A percentile compares a stretch with the other conserved stretches of the same genome.
Conservation (phyloP, 75 land plant species). For the Ceratopteris richardii region DNA sequence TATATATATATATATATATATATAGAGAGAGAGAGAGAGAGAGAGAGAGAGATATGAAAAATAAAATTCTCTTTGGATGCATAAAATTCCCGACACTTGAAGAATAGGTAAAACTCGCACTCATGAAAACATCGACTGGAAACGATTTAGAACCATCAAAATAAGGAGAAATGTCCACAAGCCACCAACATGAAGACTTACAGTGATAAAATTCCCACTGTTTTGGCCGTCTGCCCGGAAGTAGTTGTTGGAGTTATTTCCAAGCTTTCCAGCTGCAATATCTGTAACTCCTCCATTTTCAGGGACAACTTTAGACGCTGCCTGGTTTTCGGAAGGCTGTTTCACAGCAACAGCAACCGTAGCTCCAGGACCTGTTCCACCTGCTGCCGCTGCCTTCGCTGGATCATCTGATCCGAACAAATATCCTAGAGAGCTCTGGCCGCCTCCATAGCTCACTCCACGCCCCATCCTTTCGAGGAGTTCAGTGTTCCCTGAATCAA, state of each 20-base stretch:
- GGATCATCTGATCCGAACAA: constrained; percentile 42
- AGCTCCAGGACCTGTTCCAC: constrained; percentile 1
- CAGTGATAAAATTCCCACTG: constrained; percentile 82
- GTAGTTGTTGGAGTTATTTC: constrained; percentile 60
- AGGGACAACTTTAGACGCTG: constrained; percentile 3
- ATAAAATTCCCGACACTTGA: too few species aligned
- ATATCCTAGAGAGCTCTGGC: constrained; percentile 52
- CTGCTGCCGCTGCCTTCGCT: constrained; percentile 1
- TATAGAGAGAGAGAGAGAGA: too few species aligned
- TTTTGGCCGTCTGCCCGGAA: constrained; percentile 86
- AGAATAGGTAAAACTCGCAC: too few species aligned
- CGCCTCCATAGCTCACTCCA: constrained; percentile 52
- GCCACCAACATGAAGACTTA: constrained; percentile 23
- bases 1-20: too few species aligned
- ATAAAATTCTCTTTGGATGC: too few species aligned
- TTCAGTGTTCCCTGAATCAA: not conserved
- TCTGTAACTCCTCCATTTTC: constrained; percentile 29
- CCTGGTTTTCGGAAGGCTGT: constrained; percentile 11
- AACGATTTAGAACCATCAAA: too few species aligned
- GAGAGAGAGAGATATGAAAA: too few species aligned
- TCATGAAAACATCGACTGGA: too few species aligned
- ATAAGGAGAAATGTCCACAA: too few species aligned
- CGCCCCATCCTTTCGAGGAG: constrained; percentile 30
- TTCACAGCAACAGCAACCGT: constrained; percentile 11
- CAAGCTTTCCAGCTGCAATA: constrained; percentile 48